Evolutionary conservation across 345 rosid species (phyloP), one percentile per base, ranked within the genome.

Genomic region (Excoecaria agallocha): DNA sequence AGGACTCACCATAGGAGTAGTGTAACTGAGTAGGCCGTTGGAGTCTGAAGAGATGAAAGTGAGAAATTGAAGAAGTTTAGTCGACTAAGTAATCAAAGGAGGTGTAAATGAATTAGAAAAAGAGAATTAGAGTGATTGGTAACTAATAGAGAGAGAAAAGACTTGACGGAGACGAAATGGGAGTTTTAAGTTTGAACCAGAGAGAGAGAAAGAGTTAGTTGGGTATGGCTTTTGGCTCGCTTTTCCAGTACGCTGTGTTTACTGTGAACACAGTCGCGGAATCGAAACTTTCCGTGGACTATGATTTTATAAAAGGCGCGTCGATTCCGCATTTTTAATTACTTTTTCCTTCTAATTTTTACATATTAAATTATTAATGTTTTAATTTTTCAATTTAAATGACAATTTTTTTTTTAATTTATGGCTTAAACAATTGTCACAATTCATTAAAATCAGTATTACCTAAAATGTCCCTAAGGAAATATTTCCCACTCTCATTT

Each of bases 231-330:
- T 64, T 67, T 48, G 79, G 45, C 77, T 67, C 75, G 81, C 81
- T 58, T 83, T 83, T 77, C 60, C 79, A 68, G 77, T 50, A 80
- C 77, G 79, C 80, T 72, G 85, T 48, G 77, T 78, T 57, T 25
- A 30, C 77, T 46, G 77, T 12, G 68, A 50, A 51, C n/a, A 62
- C 78, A 54, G 73, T 72, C 60, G 37, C 83, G 88, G 86, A 85
- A 69, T 79, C 79, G 57, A 83, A 81, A 73, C 2, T 25, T 58
- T 13, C 19, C 66, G 3, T 54, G 16, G 19, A 50, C 35, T 77
- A n/a, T 59, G 12, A 56, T 24, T 82, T 80, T 45, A 78, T 76
- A 50, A 39, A 48, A 20, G 67, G 67, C 48, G 69, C 63, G 79
- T 78, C 65, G 75, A 49, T 76, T 85, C 86, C 88, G 79, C 25